Conservation (phyloP, 805 yeast species). For the Candida suzukii region DNA sequence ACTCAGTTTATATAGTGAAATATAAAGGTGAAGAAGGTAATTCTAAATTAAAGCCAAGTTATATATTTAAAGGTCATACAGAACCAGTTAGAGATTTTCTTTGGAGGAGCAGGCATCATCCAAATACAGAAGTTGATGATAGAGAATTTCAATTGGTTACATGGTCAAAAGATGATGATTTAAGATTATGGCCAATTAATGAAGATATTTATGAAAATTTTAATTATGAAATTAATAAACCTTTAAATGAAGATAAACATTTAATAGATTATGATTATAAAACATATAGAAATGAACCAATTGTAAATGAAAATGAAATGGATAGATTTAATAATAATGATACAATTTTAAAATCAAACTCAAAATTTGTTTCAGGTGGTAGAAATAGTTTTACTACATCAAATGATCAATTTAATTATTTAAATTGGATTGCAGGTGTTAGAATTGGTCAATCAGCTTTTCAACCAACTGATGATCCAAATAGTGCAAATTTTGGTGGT, state of each 20-base stretch:
- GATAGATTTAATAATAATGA: conserved; percentile 1
- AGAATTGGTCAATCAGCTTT: conserved; percentile 55
- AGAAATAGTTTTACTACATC: conserved; percentile 27
- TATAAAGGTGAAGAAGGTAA: conserved; percentile 31
- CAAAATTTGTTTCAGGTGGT: conserved; percentile 10
- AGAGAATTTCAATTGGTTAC: conserved; percentile 88
- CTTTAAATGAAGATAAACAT: conserved; percentile 24
- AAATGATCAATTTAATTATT: conserved; percentile 47
- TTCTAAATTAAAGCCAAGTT: conserved; percentile 41
- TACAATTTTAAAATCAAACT: conserved; percentile 3
- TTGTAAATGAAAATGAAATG: conserved; percentile 13
- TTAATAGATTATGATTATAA: conserved; percentile 29
- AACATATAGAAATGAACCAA: conserved; percentile 50
- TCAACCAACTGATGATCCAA: conserved; percentile 24
- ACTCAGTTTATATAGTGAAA: conserved; percentile 51
- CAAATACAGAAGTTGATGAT: conserved; percentile 42
- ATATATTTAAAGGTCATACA: conserved; percentile 70
- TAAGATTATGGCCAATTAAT: conserved; percentile 71
- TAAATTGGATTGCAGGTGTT: conserved; percentile 93
- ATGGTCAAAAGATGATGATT: conserved; percentile 86
- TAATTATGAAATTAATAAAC: conserved; percentile 30
- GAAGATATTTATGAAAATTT: conserved; percentile 42
- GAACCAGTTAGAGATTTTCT: conserved; percentile 84
- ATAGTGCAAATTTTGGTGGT: conserved; percentile 29
- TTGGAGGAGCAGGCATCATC: conserved; percentile 65